phyloP scores from a whole-genome alignment of 2,329 filamentous ascomycete genomes.

The Fusarium oxysporum region DNA sequence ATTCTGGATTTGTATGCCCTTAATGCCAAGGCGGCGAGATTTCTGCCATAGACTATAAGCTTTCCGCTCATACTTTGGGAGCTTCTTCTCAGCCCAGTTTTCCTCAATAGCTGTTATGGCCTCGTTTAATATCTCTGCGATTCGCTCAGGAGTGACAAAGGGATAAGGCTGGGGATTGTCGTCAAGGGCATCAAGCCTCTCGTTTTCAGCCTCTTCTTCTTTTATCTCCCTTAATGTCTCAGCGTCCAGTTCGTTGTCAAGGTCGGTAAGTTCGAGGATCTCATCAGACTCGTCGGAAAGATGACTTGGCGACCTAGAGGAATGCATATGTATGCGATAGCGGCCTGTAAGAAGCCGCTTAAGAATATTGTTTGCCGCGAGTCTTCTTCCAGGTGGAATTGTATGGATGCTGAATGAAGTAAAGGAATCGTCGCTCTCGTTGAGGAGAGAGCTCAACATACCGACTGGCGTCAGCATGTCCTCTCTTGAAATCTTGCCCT shows the following conservation, averaged over 20 bases:
- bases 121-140: slow-evolving; percentile 26
- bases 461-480: slow-evolving; percentile 40
- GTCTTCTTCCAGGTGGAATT: slow-evolving; percentile 57
- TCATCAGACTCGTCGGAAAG: slow-evolving; percentile 13
- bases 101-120: slow-evolving; percentile 63
- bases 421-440: slow-evolving; percentile 45
- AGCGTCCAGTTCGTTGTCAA: slow-evolving; percentile 57
- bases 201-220: slow-evolving; percentile 45
- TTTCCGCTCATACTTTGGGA: slow-evolving; percentile 65
- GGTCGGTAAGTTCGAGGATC: slow-evolving; percentile 30
- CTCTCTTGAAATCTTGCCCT: slow-evolving; percentile 43
- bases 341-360: slow-evolving; percentile 54
- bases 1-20: slow-evolving; percentile 54
- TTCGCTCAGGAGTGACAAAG: slow-evolving; percentile 53
- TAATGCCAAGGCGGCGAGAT: slow-evolving; percentile 58
- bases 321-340: slow-evolving; percentile 22
- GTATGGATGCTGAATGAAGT: slow-evolving; percentile 37
- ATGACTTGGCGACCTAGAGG: slow-evolving; percentile 21
- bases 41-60: slow-evolving; percentile 72
- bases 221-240: slow-evolving; percentile 72
- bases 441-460: slow-evolving; percentile 39
- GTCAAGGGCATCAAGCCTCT: slow-evolving; percentile 4
- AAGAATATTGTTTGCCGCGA: slow-evolving; percentile 57
- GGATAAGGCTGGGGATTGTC: background rate
- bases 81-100: slow-evolving; percentile 69